Evolutionary conservation across 2,329 filamentous ascomycete species (phyloP), one percentile per base, ranked within the genome.

Genomic region (Fusarium illudens): DNA sequence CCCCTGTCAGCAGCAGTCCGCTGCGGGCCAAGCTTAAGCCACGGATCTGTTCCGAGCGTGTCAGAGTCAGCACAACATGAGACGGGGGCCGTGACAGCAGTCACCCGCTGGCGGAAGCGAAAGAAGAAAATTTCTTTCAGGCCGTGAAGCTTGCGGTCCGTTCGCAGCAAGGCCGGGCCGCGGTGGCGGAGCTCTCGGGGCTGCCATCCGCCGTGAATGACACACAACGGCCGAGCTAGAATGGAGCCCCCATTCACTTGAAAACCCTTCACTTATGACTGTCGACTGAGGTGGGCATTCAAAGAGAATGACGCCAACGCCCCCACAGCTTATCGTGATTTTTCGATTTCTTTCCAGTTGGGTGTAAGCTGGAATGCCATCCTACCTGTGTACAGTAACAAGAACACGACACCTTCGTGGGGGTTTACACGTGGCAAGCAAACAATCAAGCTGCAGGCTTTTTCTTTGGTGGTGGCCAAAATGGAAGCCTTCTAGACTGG

Each of bases 401-500:
- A 19, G 22, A 39, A 39, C 33, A 53, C 33, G 22, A 34, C 27
- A 36, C 22, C 15, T 20, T 27, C 4, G 13, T 58, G 20, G 37
- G 48, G 53, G 20, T 17, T 46, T 64, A 44, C 60, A 55, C 42
- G 34, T 64, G 42, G 49, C 29, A 44, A 33, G 27, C 46, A 44
- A 27, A 29, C 6, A 37, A 36, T 48, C 25, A 42, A 53, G 37
- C n/a, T 50, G 22, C 29, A 49, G 20, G 6, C 49, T 59, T 53
- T 52, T 29, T 64, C 44, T 19, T 44, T 34, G 15, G 30, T 11
- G 56, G 64, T 68, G 56, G 70, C 69, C 61, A 68, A 68, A 50
- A 54, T 49, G 51, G 63, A 64, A 68, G 50, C 30, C 65, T 68
- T 64, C 62, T 69, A 59, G 60, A 71, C 53, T 52, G 56, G 30